Evolutionary conservation across 2,329 filamentous ascomycete species (phyloP).

Genomic region (Nemania sp.): DNA sequence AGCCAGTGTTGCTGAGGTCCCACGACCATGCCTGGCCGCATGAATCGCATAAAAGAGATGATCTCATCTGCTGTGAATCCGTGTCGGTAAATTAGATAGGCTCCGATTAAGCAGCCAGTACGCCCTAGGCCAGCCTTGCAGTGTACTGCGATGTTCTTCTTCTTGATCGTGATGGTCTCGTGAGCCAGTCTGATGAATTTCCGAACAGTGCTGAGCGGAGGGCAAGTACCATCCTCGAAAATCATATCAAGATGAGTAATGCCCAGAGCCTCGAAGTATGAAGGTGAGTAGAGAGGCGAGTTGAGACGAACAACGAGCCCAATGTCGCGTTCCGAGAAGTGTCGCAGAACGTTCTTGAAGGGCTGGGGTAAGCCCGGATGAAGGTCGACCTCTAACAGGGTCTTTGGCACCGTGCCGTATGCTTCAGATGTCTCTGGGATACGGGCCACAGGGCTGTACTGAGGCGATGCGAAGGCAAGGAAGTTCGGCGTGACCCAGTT

Average conservation of each 20-base stretch:
- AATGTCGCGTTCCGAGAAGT: slow-evolving; percentile 86
- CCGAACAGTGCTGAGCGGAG: slow-evolving; percentile 82
- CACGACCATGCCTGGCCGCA: slow-evolving; percentile 98
- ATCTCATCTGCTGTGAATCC: slow-evolving; percentile 97
- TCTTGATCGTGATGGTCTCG: slow-evolving; percentile 87
- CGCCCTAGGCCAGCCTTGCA: slow-evolving; percentile 97
- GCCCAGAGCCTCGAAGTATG: slow-evolving; percentile 94
- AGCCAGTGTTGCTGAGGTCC: slow-evolving; percentile 99
- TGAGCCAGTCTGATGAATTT: slow-evolving; percentile 95
- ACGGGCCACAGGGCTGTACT: slow-evolving; percentile 74
- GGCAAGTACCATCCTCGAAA: slow-evolving; percentile 97
- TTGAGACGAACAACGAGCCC: slow-evolving; percentile 94
- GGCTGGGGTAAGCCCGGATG: slow-evolving; percentile 75
- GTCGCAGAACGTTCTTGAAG: slow-evolving; percentile 93
- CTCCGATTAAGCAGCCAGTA: slow-evolving; percentile 94
- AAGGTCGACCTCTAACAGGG: slow-evolving; percentile 70
- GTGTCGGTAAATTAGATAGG: slow-evolving; percentile 95
- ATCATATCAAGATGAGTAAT: slow-evolving; percentile 99
- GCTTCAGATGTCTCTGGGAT: slow-evolving; percentile 73
- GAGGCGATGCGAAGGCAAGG: slow-evolving; percentile 93
- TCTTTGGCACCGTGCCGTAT: slow-evolving; percentile 75
- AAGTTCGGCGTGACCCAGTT: slow-evolving; percentile 98
- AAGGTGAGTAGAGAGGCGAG: slow-evolving; percentile 91
- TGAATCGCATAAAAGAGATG: slow-evolving; percentile 98
- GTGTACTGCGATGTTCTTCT: slow-evolving; percentile 94